Evolutionary conservation across 441 rosid species (phyloP), one percentile per base, ranked within the genome.

Genomic region (Adansonia gregorii): DNA sequence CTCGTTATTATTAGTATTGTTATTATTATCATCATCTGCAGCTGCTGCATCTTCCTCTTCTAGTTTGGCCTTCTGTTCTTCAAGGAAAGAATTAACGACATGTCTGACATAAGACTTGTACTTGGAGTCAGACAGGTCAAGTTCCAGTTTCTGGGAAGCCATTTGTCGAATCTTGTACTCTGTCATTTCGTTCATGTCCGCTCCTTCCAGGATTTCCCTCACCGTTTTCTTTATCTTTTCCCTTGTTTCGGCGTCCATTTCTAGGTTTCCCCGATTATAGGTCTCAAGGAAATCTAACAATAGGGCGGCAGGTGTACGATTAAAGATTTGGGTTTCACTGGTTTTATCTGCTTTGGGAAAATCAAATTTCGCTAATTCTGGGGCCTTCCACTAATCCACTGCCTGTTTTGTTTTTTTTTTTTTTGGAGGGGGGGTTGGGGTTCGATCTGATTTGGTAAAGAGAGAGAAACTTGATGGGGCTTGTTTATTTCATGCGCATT

Each of bases 111-210:
- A 54, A 14, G 93, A 80, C 81, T 91, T 95, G 89, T 76, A 85
- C 74, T 88, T 81, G 14, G 89, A 78, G 71, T 85, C 84, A 1
- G 89, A 87, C 70, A 94, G 97, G 86, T 92, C 87, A 58, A 91
- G 76, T 14, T 83, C 87, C 60, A 92, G 92, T 79, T 68, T 85
- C 83, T 86, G 82, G 6, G 98, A 89, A 31, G 97, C 96, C 80
- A 78, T 65, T 77, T 85, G 81, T 17, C 98, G 91, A 74, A 94
- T 87, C 83, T 89, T 90, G 83, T 77, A 79, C 88, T 91, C 99
- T 2, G 99, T 91, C 79, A 85, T 86, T 74, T 88, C 71, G n/a
- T 79, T 68, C 92, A 93, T 89, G 78, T 95, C 93, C 3, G 98
- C 90, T 80, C 88, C 86, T 59, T 79, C 86, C 14, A 93, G 86